Percentiles rank a stretch among this genome's conserved stretches.
These are phyloP conservation scores for Cryomyces minteri DNA, from an alignment of 495 filamentous ascomycete genomes.

Conservation along the genomic window DNA sequence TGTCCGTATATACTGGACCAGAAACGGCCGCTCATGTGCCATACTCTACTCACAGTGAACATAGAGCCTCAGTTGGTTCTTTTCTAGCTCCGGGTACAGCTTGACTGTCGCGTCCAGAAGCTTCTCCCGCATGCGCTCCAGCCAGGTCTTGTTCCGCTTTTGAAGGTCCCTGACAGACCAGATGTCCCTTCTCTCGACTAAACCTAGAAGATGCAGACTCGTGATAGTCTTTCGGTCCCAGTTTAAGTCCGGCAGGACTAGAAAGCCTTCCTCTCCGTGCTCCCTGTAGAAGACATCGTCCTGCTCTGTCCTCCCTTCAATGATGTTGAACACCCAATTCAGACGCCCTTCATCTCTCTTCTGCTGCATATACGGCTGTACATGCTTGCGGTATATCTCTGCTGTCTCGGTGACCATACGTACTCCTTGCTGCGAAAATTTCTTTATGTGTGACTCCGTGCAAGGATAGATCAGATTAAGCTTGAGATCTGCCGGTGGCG, in stretches of 20 bases:
- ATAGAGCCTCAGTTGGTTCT: conserved; percentile 83
- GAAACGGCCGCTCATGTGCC: no score
- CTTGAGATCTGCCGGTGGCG: conserved; percentile 56
- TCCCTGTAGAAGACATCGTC: conserved; percentile 70
- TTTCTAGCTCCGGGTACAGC: conserved; percentile 59
- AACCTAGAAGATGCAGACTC: conserved; percentile 60
- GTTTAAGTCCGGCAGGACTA: conserved; percentile 74
- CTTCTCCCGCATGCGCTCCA: conserved; percentile 52
- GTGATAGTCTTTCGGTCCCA: conserved; percentile 54
- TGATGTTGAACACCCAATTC: conserved; percentile 92
- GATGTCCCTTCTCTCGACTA: conserved; percentile 71
- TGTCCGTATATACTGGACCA: no score
- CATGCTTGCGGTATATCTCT: conserved; percentile 48
- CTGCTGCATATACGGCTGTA: conserved; percentile 58
- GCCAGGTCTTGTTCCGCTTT: conserved; percentile 64
- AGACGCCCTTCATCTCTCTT: conserved; percentile 60
- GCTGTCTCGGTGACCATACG: conserved; percentile 83
- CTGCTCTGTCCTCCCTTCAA: conserved; percentile 71
- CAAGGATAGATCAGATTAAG: conserved; percentile 88
- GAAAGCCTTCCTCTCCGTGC: conserved; percentile 50
- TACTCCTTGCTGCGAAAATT: conserved; percentile 66
- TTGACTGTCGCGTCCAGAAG: conserved; percentile 53
- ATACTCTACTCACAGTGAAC: conserved; percentile 38
- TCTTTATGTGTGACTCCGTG: conserved; percentile 69
- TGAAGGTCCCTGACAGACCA: conserved; percentile 74